Percentiles rank a stretch among this genome's conserved stretches.
Conservation (phyloP, 768 basidiomycete species). For the Termitomyces sp. region DNA sequence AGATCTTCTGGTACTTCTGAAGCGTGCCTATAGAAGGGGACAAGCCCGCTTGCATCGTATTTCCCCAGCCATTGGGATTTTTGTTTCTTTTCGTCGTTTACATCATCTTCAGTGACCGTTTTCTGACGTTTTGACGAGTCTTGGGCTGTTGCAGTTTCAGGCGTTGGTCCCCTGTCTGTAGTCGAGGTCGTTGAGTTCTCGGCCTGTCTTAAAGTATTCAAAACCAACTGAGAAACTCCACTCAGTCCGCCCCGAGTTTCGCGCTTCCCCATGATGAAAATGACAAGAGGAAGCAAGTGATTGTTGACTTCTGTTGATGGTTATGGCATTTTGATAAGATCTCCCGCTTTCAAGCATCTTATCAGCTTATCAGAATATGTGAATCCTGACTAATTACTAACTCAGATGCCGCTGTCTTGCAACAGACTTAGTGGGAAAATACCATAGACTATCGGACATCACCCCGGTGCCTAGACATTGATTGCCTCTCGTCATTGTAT, state of each 20-base stretch:
- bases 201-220: slow-evolving; percentile 27
- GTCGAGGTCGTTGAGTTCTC: not conserved
- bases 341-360: too few species aligned
- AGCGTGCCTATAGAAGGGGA: slow-evolving; percentile 59
- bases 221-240: slow-evolving; percentile 36
- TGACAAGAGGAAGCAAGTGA: not conserved
- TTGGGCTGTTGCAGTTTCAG: not conserved
- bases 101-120: slow-evolving; percentile 13
- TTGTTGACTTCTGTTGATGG: too few species aligned
- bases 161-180: not conserved
- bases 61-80: slow-evolving; percentile 26
- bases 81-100: slow-evolving; percentile 11
- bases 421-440: too few species aligned
- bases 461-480: too few species aligned
- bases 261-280: slow-evolving; percentile 24
- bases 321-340: too few species aligned
- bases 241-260: slow-evolving; percentile 29
- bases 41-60: slow-evolving; percentile 69
- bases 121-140: slow-evolving; percentile 29
- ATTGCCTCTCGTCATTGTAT: not conserved
- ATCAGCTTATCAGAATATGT: too few species aligned
- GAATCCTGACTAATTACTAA: too few species aligned
- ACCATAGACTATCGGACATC: too few species aligned
- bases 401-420: too few species aligned
- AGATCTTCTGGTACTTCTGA: slow-evolving; percentile 73